Evolutionary conservation across 257 asterid species (phyloP).

Genomic region (Agastache rugosa): DNA sequence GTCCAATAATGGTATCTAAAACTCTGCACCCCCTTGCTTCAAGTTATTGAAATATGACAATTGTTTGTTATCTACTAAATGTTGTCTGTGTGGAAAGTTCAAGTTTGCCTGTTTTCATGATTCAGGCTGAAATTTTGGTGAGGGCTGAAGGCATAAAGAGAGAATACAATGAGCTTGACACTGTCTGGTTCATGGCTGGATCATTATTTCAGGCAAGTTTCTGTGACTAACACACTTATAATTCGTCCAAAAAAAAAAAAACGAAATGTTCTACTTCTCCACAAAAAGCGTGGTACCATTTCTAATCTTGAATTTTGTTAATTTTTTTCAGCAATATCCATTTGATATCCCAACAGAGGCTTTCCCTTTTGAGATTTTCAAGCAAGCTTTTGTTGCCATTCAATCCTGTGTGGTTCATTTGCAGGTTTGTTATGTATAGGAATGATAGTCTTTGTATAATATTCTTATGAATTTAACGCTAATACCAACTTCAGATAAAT

Average conservation of each 20-base stretch:
- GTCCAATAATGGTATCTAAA: slow-evolving; percentile 86
- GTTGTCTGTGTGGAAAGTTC: slow-evolving; percentile 15
- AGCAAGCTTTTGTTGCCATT: slow-evolving; percentile 99
- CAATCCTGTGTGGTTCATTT: slow-evolving; percentile 99
- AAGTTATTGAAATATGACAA: slow-evolving; percentile 31
- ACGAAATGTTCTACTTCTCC: slow-evolving; percentile 11
- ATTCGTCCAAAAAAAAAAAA: background rate
- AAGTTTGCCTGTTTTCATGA: slow-evolving; percentile 36
- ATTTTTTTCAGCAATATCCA: slow-evolving; percentile 86
- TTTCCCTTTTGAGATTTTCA: slow-evolving; percentile 89
- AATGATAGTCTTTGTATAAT: slow-evolving; percentile 13
- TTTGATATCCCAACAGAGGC: slow-evolving; percentile 99
- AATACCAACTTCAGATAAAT: slow-evolving; percentile 28
- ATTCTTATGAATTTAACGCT: slow-evolving; percentile 17
- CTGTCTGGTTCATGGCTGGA: slow-evolving; percentile 99
- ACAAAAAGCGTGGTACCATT: background rate
- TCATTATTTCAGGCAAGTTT: slow-evolving; percentile 80
- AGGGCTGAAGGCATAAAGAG: slow-evolving; percentile 95
- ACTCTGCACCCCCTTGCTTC: slow-evolving; percentile 27
- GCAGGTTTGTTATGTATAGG: slow-evolving; percentile 65
- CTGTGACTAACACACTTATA: background rate
- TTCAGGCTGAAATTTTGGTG: slow-evolving; percentile 75
- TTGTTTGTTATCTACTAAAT: background rate
- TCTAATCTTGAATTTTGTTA: slow-evolving; percentile 31
- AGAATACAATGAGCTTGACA: slow-evolving; percentile 96